Evolutionary conservation across 306 rosid genomes (phyloP).

Genomic region (Delonix regia): DNA sequence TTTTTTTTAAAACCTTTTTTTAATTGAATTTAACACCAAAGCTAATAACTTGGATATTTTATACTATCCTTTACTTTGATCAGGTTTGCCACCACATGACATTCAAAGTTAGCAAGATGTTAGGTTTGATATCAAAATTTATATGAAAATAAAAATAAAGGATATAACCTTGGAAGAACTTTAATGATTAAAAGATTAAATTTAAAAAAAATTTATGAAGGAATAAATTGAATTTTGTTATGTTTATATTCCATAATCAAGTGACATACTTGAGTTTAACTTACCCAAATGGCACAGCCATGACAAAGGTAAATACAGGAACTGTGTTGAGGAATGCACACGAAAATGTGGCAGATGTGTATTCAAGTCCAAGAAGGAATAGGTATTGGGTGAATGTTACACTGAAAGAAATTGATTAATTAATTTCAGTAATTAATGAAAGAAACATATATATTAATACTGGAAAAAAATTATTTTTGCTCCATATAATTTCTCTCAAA

Average conservation of each 20-base stretch:
- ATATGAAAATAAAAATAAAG: too few relatives aligned
- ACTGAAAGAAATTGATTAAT: conserved; percentile 48
- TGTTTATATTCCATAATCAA: conserved; percentile 8
- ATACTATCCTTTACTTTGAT: too few relatives aligned
- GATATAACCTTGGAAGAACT: too few relatives aligned
- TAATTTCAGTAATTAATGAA: background rate
- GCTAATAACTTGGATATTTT: background rate
- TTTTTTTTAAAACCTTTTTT: too few relatives aligned
- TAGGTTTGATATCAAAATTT: too few relatives aligned
- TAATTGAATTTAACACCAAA: background rate
- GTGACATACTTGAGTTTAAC: background rate
- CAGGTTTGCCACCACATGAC: too few relatives aligned
- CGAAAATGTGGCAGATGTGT: conserved; percentile 76
- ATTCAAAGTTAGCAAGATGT: too few relatives aligned
- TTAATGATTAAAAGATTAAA: too few relatives aligned
- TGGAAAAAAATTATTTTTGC: too few relatives aligned
- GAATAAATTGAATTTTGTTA: too few relatives aligned
- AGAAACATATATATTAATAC: background rate
- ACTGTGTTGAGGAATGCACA: conserved; percentile 93
- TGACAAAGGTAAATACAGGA: conserved; percentile 76
- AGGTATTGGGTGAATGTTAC: conserved; percentile 65
- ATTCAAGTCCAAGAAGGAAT: conserved; percentile 76
- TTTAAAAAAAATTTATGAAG: too few relatives aligned
- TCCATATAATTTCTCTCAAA: too few relatives aligned
- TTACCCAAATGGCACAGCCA: conserved; percentile 84